phyloP scores from a whole-genome alignment of 495 filamentous ascomycete species.

The Lophiotrema nucula region DNA sequence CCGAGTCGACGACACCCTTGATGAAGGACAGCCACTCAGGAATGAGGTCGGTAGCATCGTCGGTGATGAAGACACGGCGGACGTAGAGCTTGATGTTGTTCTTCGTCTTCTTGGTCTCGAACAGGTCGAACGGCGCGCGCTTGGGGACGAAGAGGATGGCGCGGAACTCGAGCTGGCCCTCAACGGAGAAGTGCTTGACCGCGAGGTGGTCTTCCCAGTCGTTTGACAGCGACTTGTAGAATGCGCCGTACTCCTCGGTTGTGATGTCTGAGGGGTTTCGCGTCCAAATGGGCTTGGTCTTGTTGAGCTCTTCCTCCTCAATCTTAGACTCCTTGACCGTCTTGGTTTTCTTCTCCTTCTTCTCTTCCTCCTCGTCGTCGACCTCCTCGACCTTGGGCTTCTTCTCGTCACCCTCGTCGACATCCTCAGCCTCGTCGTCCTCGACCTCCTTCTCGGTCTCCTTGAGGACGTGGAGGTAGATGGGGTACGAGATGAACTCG shows the following conservation, averaged over 20 bases:
- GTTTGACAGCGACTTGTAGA: conserved; percentile 99
- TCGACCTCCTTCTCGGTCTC: conserved; percentile 98
- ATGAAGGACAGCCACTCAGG: conserved; percentile 99
- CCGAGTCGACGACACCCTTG: conserved; percentile 99
- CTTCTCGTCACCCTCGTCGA: conserved; percentile 62
- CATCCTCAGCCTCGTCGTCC: conserved; percentile 81
- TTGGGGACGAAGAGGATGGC: conserved; percentile 99
- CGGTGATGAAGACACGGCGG: conserved; percentile 99
- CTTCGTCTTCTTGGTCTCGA: conserved; percentile 99
- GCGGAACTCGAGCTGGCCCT: conserved; percentile 99
- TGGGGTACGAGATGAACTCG: conserved; percentile 99
- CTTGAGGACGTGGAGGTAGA: conserved; percentile 98
- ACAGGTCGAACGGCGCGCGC: conserved; percentile 98
- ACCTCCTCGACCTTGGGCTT: conserved; percentile 87
- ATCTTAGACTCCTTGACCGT: conserved; percentile 98
- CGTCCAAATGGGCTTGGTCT: conserved; percentile 99
- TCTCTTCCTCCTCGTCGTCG: conserved; percentile 77
- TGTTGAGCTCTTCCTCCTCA: conserved; percentile 99
- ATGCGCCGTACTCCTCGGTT: conserved; percentile 93
- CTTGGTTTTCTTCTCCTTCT: conserved; percentile 95
- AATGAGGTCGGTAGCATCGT: conserved; percentile 97
- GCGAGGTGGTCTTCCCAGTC: conserved; percentile 99
- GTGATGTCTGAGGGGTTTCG: conserved; percentile 95
- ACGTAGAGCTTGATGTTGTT: conserved; percentile 99
- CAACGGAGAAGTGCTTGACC: conserved; percentile 99